Percentiles rank a stretch among this genome's conserved stretches.
phyloP scores from a whole-genome alignment of 2,329 filamentous ascomycete genomes.

The Cladophialophora exuberans region DNA sequence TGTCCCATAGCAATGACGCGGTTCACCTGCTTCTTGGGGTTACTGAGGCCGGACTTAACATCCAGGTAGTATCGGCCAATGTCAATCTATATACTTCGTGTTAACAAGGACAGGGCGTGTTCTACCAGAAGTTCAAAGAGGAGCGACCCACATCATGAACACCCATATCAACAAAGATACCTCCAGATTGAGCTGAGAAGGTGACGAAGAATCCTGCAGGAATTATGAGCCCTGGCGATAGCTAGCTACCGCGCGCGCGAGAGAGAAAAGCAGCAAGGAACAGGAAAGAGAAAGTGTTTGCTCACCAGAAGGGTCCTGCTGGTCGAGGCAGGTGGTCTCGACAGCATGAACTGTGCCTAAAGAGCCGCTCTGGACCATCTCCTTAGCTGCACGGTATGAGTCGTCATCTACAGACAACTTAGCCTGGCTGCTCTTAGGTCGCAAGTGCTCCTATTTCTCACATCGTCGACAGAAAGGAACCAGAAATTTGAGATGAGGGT shows the following conservation, averaged over 20 bases:
- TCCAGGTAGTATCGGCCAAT: conserved; percentile 30
- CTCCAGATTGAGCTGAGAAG: conserved; percentile 40
- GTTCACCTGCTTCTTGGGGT: conserved; percentile 38
- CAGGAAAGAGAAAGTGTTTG: no score
- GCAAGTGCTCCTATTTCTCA: no score
- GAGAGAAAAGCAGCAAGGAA: no score
- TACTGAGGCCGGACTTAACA: conserved; percentile 32
- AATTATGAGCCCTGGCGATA: neutral
- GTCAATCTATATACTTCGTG: conserved; percentile 36
- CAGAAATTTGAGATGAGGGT: conserved; percentile 19
- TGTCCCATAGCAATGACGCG: conserved; percentile 37
- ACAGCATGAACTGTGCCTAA: conserved; percentile 30
- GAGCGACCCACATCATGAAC: conserved; percentile 32
- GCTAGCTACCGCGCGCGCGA: no score
- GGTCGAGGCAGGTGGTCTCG: conserved; percentile 14
- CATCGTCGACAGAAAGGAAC: conserved; percentile 26
- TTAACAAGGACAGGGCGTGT: no score
- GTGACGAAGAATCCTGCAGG: conserved; percentile 37
- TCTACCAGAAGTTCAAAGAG: neutral
- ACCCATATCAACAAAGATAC: conserved; percentile 41
- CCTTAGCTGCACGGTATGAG: conserved; percentile 27
- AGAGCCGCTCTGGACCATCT: conserved; percentile 26
- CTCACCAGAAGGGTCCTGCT: conserved; percentile 17
- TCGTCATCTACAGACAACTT: conserved; percentile 29
- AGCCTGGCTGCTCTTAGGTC: conserved; percentile 15